Evolutionary conservation across 441 rosid species (phyloP).

Genomic region (Gossypium laxum): DNA sequence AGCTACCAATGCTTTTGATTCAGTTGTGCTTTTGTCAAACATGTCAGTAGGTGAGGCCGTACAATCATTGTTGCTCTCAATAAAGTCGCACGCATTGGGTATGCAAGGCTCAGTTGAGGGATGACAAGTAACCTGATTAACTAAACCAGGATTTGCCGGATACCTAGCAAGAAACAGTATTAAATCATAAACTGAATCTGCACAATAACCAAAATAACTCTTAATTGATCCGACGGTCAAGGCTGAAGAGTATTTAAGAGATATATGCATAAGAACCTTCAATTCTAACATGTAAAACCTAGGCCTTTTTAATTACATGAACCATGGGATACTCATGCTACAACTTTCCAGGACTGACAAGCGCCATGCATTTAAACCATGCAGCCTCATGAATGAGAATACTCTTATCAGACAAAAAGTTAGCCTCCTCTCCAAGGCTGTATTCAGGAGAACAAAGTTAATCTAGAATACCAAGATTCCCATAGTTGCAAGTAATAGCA

Average conservation of each 20-base stretch:
- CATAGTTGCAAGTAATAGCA: background rate
- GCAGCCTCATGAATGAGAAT: background rate
- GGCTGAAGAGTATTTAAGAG: background rate
- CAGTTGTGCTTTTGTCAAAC: slow-evolving; percentile 30
- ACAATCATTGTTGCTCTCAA: slow-evolving; percentile 57
- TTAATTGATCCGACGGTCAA: background rate
- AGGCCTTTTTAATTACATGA: background rate
- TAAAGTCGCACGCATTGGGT: slow-evolving; percentile 28
- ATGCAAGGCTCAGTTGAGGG: slow-evolving; percentile 29
- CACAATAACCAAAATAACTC: background rate
- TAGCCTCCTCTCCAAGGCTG: background rate
- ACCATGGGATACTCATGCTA: background rate
- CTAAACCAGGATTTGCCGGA: slow-evolving; percentile 25
- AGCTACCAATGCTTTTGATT: slow-evolving; percentile 48
- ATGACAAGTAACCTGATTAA: slow-evolving; percentile 27
- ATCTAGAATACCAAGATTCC: background rate
- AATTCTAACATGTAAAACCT: background rate
- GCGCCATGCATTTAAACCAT: background rate
- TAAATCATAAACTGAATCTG: background rate
- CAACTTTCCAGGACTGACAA: background rate
- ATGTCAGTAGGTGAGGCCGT: slow-evolving; percentile 45
- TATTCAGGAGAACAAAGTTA: background rate
- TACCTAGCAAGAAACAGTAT: slow-evolving; percentile 31
- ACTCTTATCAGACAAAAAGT: background rate
- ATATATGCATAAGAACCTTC: background rate